phyloP scores from a whole-genome alignment of 805 yeast genomes.

The Teunomyces barrocoloradensis region DNA sequence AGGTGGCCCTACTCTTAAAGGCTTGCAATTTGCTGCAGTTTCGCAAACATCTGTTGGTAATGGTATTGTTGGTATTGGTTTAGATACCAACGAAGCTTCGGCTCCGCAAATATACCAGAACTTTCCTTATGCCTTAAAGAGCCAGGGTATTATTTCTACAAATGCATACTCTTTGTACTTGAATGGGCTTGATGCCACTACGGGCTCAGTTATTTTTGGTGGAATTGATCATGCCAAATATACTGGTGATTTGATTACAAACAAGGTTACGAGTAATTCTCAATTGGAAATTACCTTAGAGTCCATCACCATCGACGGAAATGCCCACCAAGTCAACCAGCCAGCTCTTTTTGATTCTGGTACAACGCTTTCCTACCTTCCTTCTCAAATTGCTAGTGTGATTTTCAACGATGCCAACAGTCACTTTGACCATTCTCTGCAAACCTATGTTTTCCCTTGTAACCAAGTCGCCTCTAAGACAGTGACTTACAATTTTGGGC shows the following conservation, averaged over 20 bases:
- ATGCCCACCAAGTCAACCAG: background rate
- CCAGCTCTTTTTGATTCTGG: constrained; percentile 10
- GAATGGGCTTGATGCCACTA: constrained; percentile 8
- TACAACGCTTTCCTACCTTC: constrained; percentile 7
- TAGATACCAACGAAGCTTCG: constrained; percentile 5
- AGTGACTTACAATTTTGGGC: constrained; percentile 5
- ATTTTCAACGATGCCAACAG: constrained; percentile 4
- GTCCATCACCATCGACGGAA: background rate
- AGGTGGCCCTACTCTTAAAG: constrained; percentile 4
- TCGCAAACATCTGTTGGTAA: background rate
- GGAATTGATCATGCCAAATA: constrained; percentile 20
- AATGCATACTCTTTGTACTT: constrained; percentile 16
- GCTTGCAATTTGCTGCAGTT: constrained; percentile 10
- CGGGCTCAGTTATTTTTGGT: constrained; percentile 18
- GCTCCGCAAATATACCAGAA: constrained; percentile 7
- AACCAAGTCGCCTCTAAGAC: constrained; percentile 6
- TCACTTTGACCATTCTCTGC: background rate
- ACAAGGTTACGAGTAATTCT: constrained; percentile 1
- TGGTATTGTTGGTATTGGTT: constrained; percentile 7
- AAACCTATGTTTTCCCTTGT: constrained; percentile 2
- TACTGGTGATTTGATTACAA: constrained; percentile 9
- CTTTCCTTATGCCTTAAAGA: constrained; percentile 11
- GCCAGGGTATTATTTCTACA: constrained; percentile 9
- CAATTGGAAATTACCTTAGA: constrained; percentile 4
- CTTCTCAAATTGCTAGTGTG: background rate